These are phyloP conservation scores for Trametes elegans DNA, from an alignment of 768 basidiomycete genomes.

Conservation along the genomic window DNA sequence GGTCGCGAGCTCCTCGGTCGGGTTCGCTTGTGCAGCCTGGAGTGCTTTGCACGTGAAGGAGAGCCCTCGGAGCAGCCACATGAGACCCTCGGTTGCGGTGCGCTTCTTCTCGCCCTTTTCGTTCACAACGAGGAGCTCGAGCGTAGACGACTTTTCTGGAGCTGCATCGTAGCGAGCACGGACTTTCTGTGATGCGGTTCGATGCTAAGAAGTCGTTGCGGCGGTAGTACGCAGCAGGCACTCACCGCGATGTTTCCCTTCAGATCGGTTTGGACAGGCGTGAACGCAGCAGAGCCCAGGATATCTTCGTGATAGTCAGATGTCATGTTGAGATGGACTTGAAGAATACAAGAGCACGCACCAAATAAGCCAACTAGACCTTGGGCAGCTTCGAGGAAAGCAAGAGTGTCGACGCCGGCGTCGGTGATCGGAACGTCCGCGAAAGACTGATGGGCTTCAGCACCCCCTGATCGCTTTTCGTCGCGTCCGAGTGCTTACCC, in stretches of 20 bases:
- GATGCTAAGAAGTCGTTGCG: neutral
- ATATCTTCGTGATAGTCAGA: conserved; percentile 51
- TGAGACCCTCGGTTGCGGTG: conserved; percentile 83
- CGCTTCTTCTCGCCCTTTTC: conserved; percentile 88
- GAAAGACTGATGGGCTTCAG: conserved; percentile 65
- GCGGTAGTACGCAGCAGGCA: conserved; percentile 4
- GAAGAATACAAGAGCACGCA: conserved; percentile 36
- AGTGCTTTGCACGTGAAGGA: conserved; percentile 87
- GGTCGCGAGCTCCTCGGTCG: conserved; percentile 55
- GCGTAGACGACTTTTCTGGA: conserved; percentile 64
- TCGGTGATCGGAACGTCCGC: conserved; percentile 85
- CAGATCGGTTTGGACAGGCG: conserved; percentile 80
- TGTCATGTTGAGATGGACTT: neutral
- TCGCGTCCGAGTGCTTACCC: conserved; percentile 39
- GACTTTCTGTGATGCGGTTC: conserved; percentile 71
- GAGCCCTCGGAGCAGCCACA: conserved; percentile 93
- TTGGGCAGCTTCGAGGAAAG: conserved; percentile 85
- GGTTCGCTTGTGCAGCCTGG: conserved; percentile 64
- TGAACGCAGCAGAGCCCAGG: conserved; percentile 82
- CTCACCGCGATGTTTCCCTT: conserved; percentile 88
- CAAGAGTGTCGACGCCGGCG: conserved; percentile 82
- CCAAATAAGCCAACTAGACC: conserved; percentile 92
- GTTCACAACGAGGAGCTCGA: conserved; percentile 79
- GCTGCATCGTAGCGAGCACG: conserved; percentile 70
- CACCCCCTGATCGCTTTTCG: too few species aligned